Evolutionary conservation across 179 eudicot species (phyloP), one percentile per base, ranked within the genome.

Genomic region (Dionaea muscipula): DNA sequence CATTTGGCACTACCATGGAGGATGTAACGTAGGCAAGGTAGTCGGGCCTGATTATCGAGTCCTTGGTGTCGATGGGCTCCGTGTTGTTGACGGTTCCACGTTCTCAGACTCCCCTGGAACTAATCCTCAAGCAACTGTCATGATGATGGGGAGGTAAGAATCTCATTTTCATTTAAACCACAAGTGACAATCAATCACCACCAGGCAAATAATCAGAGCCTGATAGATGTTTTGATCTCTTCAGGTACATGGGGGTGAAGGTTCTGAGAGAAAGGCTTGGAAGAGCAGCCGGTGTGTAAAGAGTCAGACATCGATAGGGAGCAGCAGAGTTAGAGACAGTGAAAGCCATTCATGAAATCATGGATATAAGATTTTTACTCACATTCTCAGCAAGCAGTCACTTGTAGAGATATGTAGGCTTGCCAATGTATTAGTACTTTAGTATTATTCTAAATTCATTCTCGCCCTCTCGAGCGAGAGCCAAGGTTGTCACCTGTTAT

Each of bases 1-100:
- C n/a, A 88, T 93, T 24, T 93, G 99, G 99, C 99, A 93, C 51
- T 93, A 93, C 65, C 99, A 93, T 57, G 99, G 99, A 0, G 99
- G 99, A 4, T 93, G 99, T 64, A 93, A 81, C 0, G 82, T 82
- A 53, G 96, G 86, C 26, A 74, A 68, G 77, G 99, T 93, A 44
- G 89, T 93, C 60, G 46, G 39, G 68, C 66, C 56, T 12, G 69
- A 79, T 10, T 81, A 85, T 36, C 63, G 62, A 56, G 99, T 93
- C 3, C 46, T 74, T 2, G 95, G 96, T 3, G 79, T 79, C 20
- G 55, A 79, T 16, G 47, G 83, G 55, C 75, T 93, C 19, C 86
- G 99, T 2, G 90, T 93, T 20, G 26, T 93, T 3, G 99, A 88
- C 50, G 95, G 99, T 1, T 93, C 96, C 8, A 81, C 94, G 15